Evolutionary conservation across 1,139 yeast species (phyloP).

Genomic region (Schwanniomyces etchellsii): DNA sequence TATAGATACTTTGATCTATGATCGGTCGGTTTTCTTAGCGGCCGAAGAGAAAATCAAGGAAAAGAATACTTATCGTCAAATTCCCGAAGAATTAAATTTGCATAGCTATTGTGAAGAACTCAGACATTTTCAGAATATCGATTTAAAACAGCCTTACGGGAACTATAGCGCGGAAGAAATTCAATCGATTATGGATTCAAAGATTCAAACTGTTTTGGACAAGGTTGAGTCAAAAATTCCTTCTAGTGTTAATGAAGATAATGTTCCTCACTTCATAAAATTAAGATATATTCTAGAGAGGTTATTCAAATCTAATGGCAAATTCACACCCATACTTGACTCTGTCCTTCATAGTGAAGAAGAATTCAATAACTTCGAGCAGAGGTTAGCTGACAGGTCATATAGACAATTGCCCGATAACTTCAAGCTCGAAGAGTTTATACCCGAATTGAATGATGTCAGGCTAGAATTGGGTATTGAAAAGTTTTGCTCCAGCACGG

Average conservation of each 20-base stretch:
- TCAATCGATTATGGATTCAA: constrained; percentile 11
- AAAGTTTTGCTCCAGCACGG: constrained; percentile 12
- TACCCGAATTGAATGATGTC: constrained; percentile 25
- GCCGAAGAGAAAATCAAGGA: constrained; percentile 7
- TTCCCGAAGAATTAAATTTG: constrained; percentile 16
- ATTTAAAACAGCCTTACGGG: constrained; percentile 9
- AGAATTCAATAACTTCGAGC: constrained; percentile 20
- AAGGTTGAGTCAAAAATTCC: constrained; percentile 13
- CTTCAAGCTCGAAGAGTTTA: constrained; percentile 29
- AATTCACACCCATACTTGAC: constrained; percentile 29
- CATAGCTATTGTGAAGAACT: constrained; percentile 21
- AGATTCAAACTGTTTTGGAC: constrained; percentile 16
- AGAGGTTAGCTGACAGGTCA: constrained; percentile 4
- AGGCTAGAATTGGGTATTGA: constrained; percentile 15
- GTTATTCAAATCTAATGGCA: constrained; percentile 24
- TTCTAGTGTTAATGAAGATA: constrained; percentile 11
- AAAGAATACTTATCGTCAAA: constrained; percentile 10
- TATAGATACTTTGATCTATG: constrained; percentile 8
- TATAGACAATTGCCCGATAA: constrained; percentile 36
- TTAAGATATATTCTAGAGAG: constrained; percentile 14
- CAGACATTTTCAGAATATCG: constrained; percentile 11
- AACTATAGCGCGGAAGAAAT: constrained; percentile 12
- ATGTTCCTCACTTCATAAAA: constrained; percentile 15
- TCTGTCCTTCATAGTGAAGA: constrained; percentile 21
- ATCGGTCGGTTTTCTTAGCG: constrained; percentile 5